Evolutionary conservation across 345 rosid species (phyloP).

Genomic region (Gossypium stocksii): DNA sequence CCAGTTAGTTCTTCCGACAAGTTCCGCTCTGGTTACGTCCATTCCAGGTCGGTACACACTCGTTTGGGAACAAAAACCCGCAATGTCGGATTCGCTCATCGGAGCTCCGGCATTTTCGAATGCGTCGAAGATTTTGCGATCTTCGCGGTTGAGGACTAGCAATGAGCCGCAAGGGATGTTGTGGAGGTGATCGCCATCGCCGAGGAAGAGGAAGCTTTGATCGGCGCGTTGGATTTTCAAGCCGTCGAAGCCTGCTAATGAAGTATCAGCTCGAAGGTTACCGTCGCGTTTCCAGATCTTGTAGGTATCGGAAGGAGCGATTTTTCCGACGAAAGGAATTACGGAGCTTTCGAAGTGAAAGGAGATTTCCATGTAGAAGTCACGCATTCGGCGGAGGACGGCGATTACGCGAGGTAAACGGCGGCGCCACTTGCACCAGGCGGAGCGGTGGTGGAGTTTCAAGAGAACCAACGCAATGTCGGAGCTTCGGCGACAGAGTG

Average conservation of each 20-base stretch:
- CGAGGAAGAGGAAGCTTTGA: conserved; percentile 80
- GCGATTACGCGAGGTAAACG: conserved; percentile 67
- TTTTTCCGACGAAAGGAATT: conserved; percentile 78
- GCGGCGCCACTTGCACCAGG: conserved; percentile 91
- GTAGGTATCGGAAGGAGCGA: conserved; percentile 95
- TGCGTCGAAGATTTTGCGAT: conserved; percentile 63
- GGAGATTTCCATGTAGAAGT: conserved; percentile 91
- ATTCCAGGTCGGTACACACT: conserved; percentile 88
- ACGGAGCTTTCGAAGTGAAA: conserved; percentile 92
- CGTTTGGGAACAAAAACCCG: conserved; percentile 60
- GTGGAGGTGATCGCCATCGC: conserved; percentile 63
- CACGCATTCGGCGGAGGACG: conserved; percentile 73
- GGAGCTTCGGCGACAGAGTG: conserved; percentile 50
- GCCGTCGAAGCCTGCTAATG: conserved; percentile 85
- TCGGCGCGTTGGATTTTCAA: conserved; percentile 82
- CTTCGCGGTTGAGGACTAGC: conserved; percentile 66
- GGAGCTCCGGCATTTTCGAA: conserved; percentile 72
- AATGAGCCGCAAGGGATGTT: conserved; percentile 63
- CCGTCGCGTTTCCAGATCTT: conserved; percentile 95
- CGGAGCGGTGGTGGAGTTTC: conserved; percentile 52
- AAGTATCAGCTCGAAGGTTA: conserved; percentile 78
- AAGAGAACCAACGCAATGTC: conserved; percentile 51
- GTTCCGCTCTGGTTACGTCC: conserved; percentile 86
- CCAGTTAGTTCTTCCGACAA: conserved; percentile 76
- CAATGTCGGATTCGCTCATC: conserved; percentile 56